Conservation (phyloP, 345 rosid species). For the Hibiscus mutabilis region DNA sequence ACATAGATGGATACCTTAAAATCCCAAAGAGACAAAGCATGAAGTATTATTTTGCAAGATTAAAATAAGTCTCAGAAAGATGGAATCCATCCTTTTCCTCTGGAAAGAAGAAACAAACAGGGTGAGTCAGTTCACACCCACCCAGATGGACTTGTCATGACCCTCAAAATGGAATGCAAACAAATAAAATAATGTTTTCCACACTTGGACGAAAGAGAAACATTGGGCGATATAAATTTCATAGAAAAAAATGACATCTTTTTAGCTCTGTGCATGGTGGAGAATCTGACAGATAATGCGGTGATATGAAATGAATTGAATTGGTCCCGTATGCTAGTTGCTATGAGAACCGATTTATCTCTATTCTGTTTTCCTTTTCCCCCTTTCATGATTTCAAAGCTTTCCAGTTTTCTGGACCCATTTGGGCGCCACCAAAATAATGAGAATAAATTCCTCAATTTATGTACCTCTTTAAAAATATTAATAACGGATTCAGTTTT, state of each 20-base stretch:
- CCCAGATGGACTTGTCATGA: too few species aligned
- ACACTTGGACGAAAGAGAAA: not conserved
- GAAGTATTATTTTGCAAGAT: too few species aligned
- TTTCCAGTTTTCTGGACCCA: not conserved
- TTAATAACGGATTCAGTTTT: not conserved
- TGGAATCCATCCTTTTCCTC: too few species aligned
- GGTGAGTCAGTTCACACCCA: too few species aligned
- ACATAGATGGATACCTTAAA: too few species aligned
- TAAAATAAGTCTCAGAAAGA: too few species aligned
- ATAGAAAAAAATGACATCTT: not conserved
- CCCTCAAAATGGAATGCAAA: too few species aligned
- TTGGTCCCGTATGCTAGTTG: slow-evolving; percentile 1
- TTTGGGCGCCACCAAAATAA: not conserved
- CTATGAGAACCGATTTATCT: not conserved
- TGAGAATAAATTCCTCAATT: not conserved
- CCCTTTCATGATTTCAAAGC: not conserved
- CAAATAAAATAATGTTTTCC: not conserved
- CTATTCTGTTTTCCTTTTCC: not conserved
- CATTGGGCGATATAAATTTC: not conserved
- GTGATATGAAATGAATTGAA: slow-evolving; percentile 2
- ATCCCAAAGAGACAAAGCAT: too few species aligned
- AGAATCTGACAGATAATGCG: slow-evolving; percentile 15
- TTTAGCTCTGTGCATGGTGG: not conserved
- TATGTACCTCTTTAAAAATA: not conserved
- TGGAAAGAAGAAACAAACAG: too few species aligned